Conservation (phyloP, 169 alveolate genomes). For the Plasmodium cynomolgi region DNA sequence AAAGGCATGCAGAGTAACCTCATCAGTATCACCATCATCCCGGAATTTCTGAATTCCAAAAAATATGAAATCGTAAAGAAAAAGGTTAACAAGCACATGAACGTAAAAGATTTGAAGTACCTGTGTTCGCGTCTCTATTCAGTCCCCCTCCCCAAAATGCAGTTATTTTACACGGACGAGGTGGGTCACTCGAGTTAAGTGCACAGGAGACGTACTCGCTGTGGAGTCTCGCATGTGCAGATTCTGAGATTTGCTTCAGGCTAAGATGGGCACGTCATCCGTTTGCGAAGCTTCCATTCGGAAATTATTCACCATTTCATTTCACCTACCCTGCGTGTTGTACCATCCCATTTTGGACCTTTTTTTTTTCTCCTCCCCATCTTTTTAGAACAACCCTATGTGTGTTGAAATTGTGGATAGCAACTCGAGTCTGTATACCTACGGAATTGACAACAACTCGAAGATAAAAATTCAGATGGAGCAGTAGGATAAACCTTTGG, state of each 20-base stretch:
- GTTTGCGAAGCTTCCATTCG: background rate
- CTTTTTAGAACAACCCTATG: slow-evolving; percentile 62
- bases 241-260: background rate
- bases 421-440: slow-evolving; percentile 67
- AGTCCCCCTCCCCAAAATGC: slow-evolving; percentile 38
- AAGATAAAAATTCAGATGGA: slow-evolving; percentile 64
- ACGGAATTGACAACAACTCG: slow-evolving; percentile 73
- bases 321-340: background rate
- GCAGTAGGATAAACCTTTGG: background rate
- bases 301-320: background rate
- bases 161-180: slow-evolving; percentile 65
- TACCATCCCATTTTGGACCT: background rate
- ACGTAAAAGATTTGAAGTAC: slow-evolving; percentile 54
- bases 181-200: slow-evolving; percentile 9
- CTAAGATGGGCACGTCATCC: background rate
- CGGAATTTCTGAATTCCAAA: slow-evolving; percentile 61
- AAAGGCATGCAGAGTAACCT: slow-evolving; percentile 52
- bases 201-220: background rate
- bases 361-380: background rate
- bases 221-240: background rate
- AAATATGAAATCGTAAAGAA: slow-evolving; percentile 57
- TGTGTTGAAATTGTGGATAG: slow-evolving; percentile 66
- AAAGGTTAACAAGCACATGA: slow-evolving; percentile 65
- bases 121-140: slow-evolving; percentile 70
- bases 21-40: slow-evolving; percentile 57